Base-by-base conservation (phyloP, 805 yeast genomes). In the Candida namnaoensis region DNA sequence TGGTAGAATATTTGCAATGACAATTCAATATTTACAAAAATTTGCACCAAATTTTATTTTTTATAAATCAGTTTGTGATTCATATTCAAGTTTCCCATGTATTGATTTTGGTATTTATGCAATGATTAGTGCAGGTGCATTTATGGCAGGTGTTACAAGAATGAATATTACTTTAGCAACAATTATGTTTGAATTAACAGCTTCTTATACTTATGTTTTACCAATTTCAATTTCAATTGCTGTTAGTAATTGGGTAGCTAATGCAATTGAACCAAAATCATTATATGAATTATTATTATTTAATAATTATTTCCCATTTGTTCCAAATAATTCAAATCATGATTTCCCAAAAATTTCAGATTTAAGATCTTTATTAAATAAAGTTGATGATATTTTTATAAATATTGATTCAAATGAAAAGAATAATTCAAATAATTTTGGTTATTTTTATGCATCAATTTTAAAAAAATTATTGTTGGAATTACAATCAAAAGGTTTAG, bases 151-250 rank as follows among this genome's bases (percentile, higher is more conserved):
- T 5, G 70, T 72, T 5, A 73, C 79, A 2, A 54, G 78, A 44
- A 73, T 73, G 79, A 72, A 73, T 40, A 70, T 73, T 34, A 71
- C 78, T 4, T 53, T 73, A 32, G 76, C 74, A 1, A 70, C 71
- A 5, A 72, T 74, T 34, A 51, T 73, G 34, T 73, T 73, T 51
- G 82, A 76, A 50, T 54, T 76, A 32, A 76, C 82, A 1, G 74
- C 78, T 23, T 69, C 77, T 12, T 68, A 76, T 43, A 73, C 74
- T 25, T 75, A 75, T 50, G 80, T 76, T 10, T 52, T 76, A 23
- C 82, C 82, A 0, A 72, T 76, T 40, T 67, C 80, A 1, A 68
- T 76, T 8, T 65, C 79, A 3, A 74, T 76, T 38, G 69, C 79
- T 8, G 73, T 72, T n/a, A 69, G 80, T 2, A 74, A 74, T 49